Evolutionary conservation across 345 rosid species (phyloP), one percentile per base, ranked within the genome.

Genomic region (Rubroshorea leprosula): DNA sequence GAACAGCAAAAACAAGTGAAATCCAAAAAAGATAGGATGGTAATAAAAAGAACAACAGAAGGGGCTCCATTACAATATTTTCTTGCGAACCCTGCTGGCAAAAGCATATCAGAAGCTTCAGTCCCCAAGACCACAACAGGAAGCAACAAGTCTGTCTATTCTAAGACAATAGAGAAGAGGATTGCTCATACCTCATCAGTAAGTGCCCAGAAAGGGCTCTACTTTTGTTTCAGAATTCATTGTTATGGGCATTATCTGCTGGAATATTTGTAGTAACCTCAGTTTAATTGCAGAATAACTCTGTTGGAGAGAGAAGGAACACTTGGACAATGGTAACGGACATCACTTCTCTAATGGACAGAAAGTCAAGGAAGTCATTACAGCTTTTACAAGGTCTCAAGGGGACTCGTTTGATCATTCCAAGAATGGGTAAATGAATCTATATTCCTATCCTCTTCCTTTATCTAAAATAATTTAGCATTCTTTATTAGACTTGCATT

Each of bases 341-440:
- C 67, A 75, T 80, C 19, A 63, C 78, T 72, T 70, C 96, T 60
- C 79, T 89, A 68, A 65, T 93, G 49, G 79, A 80, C 70, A 82
- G 69, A 63, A 85, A 77, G 39, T 83, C 92, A 21, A 79, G 82
- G 74, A 85, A 78, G 72, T 70, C 92, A 44, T 65, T 90, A 49
- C 84, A 82, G 75, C 81, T 89, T 49, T 78, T 93, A 60, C 86
- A 83, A 78, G 99, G 97, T 67, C 83, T 93, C 64, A 87, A 80
- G 71, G 80, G 92, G 49, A 93, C 97, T 48, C 83, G 57, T 23
- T 50, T 93, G 60, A 62, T 85, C 68, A 66, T 90, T 61, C 95
- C 95, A 54, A 74, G 87, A 70, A 83, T 67, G 47, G 96, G 99
- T 90, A 83, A 74, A 12, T 9, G 46, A 27, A 51, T 48, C 29